phyloP scores from a whole-genome alignment of 1,284 basidiomycete species.

The Cryptococcus sp. region DNA sequence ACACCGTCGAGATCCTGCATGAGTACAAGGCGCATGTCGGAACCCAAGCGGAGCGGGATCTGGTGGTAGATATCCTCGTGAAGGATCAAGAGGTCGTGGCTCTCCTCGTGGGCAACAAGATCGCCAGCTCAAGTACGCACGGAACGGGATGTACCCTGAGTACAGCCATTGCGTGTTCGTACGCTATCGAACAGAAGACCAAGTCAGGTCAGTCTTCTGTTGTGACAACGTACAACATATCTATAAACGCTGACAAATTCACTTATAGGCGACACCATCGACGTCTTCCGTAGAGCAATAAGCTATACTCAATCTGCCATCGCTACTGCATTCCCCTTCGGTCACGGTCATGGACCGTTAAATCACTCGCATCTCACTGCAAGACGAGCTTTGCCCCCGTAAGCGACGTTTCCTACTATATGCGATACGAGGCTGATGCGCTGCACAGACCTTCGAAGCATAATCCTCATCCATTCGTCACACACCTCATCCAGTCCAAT shows the following conservation, averaged over 20 bases:
- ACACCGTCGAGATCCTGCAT: constrained; percentile 31
- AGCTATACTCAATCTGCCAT: constrained; percentile 78
- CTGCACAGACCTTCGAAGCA: constrained; percentile 60
- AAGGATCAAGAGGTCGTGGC: constrained; percentile 49
- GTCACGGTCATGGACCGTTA: constrained; percentile 79
- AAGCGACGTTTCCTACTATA: constrained; percentile 36
- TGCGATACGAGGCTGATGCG: constrained; percentile 4
- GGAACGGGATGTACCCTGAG: constrained; percentile 93
- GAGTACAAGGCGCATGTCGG: constrained; percentile 18
- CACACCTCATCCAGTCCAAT: constrained; percentile 66
- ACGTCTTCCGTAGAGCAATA: constrained; percentile 58
- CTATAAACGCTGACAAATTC: background rate
- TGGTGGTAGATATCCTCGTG: constrained; percentile 78
- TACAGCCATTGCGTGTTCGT: constrained; percentile 70
- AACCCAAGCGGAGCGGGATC: constrained; percentile 17
- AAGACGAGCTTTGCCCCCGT: constrained; percentile 63
- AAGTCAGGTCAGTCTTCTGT: constrained; percentile 4
- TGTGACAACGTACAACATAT: background rate
- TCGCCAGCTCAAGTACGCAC: constrained; percentile 77
- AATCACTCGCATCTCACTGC: constrained; percentile 77
- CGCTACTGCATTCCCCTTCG: constrained; percentile 68
- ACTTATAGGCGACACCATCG: constrained; percentile 10
- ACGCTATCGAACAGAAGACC: constrained; percentile 45
- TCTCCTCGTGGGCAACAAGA: constrained; percentile 66
- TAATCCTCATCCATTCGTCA: constrained; percentile 70